Evolutionary conservation across 2,329 filamentous ascomycete genomes (phyloP).

Genomic region (Trichoderma pleuroti): DNA sequence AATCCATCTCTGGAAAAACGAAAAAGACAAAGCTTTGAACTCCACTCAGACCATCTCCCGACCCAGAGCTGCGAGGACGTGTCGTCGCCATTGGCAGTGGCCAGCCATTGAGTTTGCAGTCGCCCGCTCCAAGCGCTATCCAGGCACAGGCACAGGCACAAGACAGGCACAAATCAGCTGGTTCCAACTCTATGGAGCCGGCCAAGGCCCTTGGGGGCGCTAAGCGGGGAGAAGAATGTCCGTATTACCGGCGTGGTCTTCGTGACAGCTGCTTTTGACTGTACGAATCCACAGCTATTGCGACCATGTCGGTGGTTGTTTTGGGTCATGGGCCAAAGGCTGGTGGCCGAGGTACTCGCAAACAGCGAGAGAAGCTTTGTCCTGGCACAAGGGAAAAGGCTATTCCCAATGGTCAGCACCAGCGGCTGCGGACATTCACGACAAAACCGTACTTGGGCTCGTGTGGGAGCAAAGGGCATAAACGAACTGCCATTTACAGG

Average conservation of each 20-base stretch:
- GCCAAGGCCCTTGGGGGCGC: conserved; percentile 1
- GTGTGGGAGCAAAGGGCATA: neutral
- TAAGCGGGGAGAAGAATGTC: neutral
- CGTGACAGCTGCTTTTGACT: neutral
- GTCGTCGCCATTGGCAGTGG: neutral
- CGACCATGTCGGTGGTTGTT: conserved; percentile 11
- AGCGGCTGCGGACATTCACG: neutral
- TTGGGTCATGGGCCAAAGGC: neutral
- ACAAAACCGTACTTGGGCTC: neutral
- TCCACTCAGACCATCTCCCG: neutral
- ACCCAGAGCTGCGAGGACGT: neutral
- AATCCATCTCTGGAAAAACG: neutral
- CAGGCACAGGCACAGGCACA: neutral
- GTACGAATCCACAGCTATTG: conserved; percentile 11
- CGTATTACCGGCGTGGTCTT: conserved; percentile 8
- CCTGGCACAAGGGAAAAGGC: neutral
- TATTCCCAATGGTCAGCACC: neutral
- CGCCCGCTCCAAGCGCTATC: conserved; percentile 2
- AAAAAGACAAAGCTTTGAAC: neutral
- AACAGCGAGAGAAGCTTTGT: neutral
- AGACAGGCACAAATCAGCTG: neutral
- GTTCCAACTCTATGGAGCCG: neutral
- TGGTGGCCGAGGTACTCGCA: neutral
- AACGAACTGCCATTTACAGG: conserved; percentile 9
- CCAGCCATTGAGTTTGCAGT: neutral